These are phyloP conservation scores for Cocos nucifera DNA, from an alignment of 176 grass and related monocot species.

Conservation along the genomic window DNA sequence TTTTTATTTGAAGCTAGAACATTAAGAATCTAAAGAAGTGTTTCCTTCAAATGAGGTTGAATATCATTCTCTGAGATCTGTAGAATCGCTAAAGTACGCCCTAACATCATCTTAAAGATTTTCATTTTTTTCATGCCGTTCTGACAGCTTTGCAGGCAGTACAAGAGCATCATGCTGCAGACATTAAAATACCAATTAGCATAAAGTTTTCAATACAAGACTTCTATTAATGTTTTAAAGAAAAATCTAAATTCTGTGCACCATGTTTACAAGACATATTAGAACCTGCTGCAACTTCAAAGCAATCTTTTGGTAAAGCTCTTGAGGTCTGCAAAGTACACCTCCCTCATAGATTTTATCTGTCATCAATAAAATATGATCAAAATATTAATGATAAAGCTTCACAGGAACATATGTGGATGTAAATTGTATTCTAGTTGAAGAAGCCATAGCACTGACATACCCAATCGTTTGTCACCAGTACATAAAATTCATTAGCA, in stretches of 20 bases:
- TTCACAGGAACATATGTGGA: not conserved
- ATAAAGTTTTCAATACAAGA: not conserved
- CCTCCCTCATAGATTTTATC: not conserved
- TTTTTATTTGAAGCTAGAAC: conserved; percentile 53
- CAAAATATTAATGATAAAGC: not conserved
- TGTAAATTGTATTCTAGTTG: not conserved
- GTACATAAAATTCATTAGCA: too few relatives aligned
- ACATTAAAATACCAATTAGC: not conserved
- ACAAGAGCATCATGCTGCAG: conserved; percentile 34
- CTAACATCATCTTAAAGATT: conserved; percentile 39
- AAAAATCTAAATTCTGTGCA: not conserved
- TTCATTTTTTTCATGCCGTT: conserved; percentile 64
- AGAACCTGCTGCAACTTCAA: not conserved
- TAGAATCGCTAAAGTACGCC: conserved; percentile 35
- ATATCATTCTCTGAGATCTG: conserved; percentile 40
- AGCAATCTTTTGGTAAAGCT: not conserved
- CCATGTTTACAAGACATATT: not conserved
- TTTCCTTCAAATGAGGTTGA: conserved; percentile 40
- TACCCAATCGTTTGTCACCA: too few relatives aligned
- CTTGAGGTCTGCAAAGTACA: not conserved
- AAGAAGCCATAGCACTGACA: too few relatives aligned
- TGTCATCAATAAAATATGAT: not conserved
- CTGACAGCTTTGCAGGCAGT: conserved; percentile 27
- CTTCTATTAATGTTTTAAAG: not conserved
- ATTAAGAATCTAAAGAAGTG: conserved; percentile 43